Evolutionary conservation across 2,329 filamentous ascomycete species (phyloP).

Genomic region (Coniochaeta ligniaria): DNA sequence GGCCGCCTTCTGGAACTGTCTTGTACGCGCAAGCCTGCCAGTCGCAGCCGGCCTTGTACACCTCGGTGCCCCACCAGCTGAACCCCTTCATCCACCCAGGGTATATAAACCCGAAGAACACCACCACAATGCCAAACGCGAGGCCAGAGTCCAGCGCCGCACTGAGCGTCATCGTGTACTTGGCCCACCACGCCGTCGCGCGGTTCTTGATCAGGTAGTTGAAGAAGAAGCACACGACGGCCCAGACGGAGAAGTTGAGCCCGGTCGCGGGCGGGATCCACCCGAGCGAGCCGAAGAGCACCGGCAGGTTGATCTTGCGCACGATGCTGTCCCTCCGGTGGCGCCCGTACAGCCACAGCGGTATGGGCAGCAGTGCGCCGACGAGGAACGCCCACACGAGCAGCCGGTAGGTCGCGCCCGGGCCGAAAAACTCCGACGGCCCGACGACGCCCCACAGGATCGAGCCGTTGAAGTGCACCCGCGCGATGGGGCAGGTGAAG

Average conservation of each 20-base stretch:
- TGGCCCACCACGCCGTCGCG: conserved; percentile 74
- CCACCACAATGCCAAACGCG: conserved; percentile 73
- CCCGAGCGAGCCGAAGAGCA: conserved; percentile 73
- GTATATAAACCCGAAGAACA: conserved; percentile 84
- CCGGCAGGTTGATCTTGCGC: conserved; percentile 73
- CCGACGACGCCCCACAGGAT: conserved; percentile 89
- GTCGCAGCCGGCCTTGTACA: conserved; percentile 79
- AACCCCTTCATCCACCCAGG: conserved; percentile 67
- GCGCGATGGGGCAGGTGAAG: conserved; percentile 80
- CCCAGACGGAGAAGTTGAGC: conserved; percentile 85
- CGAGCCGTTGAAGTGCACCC: conserved; percentile 84
- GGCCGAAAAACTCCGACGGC: conserved; percentile 74
- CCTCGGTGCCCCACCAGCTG: conserved; percentile 83
- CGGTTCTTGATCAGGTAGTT: conserved; percentile 68
- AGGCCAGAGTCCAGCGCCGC: conserved; percentile 78
- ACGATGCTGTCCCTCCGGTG: conserved; percentile 54
- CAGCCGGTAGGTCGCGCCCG: conserved; percentile 63
- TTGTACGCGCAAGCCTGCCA: conserved; percentile 74
- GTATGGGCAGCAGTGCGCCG: conserved; percentile 66
- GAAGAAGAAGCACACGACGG: conserved; percentile 76
- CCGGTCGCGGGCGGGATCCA: conserved; percentile 87
- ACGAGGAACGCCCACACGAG: conserved; percentile 78
- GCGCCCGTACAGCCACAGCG: conserved; percentile 64
- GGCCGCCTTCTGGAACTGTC: conserved; percentile 52
- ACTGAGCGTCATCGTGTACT: conserved; percentile 85